Evolutionary conservation across 2,329 filamentous ascomycete species (phyloP).

Genomic region (Curvularia sp.): DNA sequence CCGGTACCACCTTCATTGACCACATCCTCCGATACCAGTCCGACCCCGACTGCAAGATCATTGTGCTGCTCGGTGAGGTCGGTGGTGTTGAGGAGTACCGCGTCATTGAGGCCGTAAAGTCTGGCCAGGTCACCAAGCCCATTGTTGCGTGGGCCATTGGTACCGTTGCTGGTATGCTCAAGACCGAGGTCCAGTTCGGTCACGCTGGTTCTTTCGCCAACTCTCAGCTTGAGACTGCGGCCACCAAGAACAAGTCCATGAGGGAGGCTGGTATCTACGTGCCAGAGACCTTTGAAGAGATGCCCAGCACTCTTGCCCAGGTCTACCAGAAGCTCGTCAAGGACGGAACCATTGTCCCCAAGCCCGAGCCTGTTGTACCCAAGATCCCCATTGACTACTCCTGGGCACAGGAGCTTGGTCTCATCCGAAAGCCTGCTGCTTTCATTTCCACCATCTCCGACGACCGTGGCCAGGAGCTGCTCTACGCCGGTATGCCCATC

Average conservation of each 20-base stretch:
- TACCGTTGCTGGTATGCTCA: constrained; percentile 99
- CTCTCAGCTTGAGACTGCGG: constrained; percentile 97
- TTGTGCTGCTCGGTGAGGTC: constrained; percentile 94
- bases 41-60: constrained; percentile 97
- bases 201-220: constrained; percentile 99
- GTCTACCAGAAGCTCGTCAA: constrained; percentile 91
- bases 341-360: constrained; percentile 82
- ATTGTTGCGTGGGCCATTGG: constrained; percentile 99
- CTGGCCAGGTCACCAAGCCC: constrained; percentile 94
- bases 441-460: constrained; percentile 99
- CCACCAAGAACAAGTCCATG: constrained; percentile 97
- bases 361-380: constrained; percentile 87
- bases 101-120: constrained; percentile 97
- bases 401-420: constrained; percentile 98
- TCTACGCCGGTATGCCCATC: constrained; percentile 99
- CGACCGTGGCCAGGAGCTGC: constrained; percentile 98
- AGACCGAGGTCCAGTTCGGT: constrained; percentile 99
- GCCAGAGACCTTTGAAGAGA: constrained; percentile 95
- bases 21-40: constrained; percentile 95
- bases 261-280: constrained; percentile 92
- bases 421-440: constrained; percentile 98
- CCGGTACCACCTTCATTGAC: constrained; percentile 98
- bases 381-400: constrained; percentile 99
- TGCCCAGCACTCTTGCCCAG: constrained; percentile 75
- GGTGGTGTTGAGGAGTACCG: constrained; percentile 99